Base-by-base conservation (phyloP, 1,139 yeast genomes). In the Hyphopichia wangnamkhiaoensis region DNA sequence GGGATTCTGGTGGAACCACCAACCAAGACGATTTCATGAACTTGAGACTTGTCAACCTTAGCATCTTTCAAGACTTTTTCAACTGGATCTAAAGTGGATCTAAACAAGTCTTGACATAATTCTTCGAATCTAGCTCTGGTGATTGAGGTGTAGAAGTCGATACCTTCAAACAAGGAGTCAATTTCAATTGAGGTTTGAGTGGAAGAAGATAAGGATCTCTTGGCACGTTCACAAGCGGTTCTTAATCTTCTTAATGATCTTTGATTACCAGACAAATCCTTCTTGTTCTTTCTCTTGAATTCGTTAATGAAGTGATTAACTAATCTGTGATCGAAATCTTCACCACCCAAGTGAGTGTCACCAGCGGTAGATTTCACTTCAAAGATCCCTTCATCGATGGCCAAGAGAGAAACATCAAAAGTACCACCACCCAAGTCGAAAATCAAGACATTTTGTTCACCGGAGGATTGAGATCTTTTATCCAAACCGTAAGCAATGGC, bases 371-470 rank as follows among this genome's bases (percentile, higher is more conserved):
- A 91, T 79, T 89, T 88, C 59, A 90, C 97, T 71, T 90, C 95
- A 68, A 90, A 90, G 55, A 90, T 87, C 80, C 97, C 97, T 51
- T 89, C 96, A 68, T 90, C 95, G 65, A 90, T 90, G 41, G 93
- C 84, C 56, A 90, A 78, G 53, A 90, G 77, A 31, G 97, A 90
- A 42, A 90, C 97, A 86, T 90, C 97, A 69, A 90, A 90, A 59
- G 97, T 90, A 79, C 97, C 97, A 76, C 97, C 97, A 81, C 97
- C 97, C 62, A 90, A 79, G 71, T 90, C 97, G 71, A 89, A 90
- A 59, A 90, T 89, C 61, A 90, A 79, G 43, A 90, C 94, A 63
- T 88, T 84, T 76, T 88, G 88, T 73, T 70, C 93, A 20, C 75
- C 41, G 3, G 40, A 30, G 27, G 54, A 80, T 54, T 76, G 75